These are phyloP conservation scores for Aspergillus fumigatiaffinis DNA, from an alignment of 2,329 filamentous ascomycete species.

Conservation along the genomic window DNA sequence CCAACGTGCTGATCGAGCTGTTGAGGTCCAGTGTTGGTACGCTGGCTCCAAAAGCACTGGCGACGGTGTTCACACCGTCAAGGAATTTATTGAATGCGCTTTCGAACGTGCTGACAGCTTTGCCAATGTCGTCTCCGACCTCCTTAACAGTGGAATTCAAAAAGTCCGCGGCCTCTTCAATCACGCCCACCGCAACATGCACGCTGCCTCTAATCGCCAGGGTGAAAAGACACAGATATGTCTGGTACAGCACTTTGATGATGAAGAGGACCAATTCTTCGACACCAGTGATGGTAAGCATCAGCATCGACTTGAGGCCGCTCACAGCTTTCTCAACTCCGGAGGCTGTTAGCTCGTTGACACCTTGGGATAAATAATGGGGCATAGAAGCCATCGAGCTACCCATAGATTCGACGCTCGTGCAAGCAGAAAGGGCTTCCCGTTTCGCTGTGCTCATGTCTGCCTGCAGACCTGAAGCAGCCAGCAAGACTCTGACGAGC, in stretches of 20 bases:
- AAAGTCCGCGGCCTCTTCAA: constrained; percentile 57
- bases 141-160: constrained; percentile 53
- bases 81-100: constrained; percentile 52
- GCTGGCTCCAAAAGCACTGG: constrained; percentile 45
- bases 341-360: constrained; percentile 78
- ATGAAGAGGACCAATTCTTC: constrained; percentile 86
- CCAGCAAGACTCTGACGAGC: constrained; percentile 73
- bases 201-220: constrained; percentile 76
- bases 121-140: constrained; percentile 45
- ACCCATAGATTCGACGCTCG: constrained; percentile 85
- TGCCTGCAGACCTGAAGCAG: constrained; percentile 67
- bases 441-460: constrained; percentile 71
- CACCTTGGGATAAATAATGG: constrained; percentile 82
- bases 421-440: constrained; percentile 85
- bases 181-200: constrained; percentile 61
- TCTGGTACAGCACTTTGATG: constrained; percentile 86
- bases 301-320: constrained; percentile 73
- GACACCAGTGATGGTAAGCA: constrained; percentile 75
- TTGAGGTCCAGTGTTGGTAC: constrained; percentile 63
- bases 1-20: constrained; percentile 61
- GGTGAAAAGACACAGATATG: constrained; percentile 84
- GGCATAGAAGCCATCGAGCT: constrained; percentile 98
- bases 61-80: constrained; percentile 54
- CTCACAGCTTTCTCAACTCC: constrained; percentile 77
- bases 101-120: constrained; percentile 47